Percentiles rank a stretch among this genome's conserved stretches.
Evolutionary conservation across 2,329 filamentous ascomycete species (phyloP).

Genomic region (Capronia epimyces): DNA sequence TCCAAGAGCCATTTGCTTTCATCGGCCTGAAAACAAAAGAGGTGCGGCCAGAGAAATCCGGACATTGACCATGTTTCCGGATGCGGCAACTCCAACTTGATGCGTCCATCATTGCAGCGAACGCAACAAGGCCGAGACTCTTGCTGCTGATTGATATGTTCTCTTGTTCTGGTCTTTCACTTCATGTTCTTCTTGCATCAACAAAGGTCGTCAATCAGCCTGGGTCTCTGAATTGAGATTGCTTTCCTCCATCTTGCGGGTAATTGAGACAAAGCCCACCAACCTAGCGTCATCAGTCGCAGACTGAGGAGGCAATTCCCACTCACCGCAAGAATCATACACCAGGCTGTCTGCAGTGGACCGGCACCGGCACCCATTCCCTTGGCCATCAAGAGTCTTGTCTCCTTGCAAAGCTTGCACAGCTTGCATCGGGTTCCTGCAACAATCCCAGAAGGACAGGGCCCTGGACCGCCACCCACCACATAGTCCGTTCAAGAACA

Average conservation of each 20-base stretch:
- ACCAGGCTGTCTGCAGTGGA: slow-evolving; percentile 16
- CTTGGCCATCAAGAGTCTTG: slow-evolving; percentile 2
- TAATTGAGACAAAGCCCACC: slow-evolving; percentile 25
- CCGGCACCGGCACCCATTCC: slow-evolving; percentile 11
- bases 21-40: slow-evolving; percentile 20
- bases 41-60: slow-evolving; percentile 10
- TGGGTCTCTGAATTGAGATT: slow-evolving; percentile 20
- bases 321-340: slow-evolving; percentile 20
- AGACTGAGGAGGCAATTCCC: slow-evolving; percentile 3
- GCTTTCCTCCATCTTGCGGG: slow-evolving; percentile 13
- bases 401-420: neutral
- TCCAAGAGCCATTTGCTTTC: slow-evolving; percentile 11
- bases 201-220: slow-evolving; percentile 22
- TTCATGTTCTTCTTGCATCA: slow-evolving; percentile 19
- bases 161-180: slow-evolving; percentile 18
- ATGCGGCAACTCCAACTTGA: slow-evolving; percentile 18
- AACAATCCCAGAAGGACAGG: slow-evolving; percentile 17
- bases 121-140: slow-evolving; percentile 15
- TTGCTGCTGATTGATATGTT: slow-evolving; percentile 21
- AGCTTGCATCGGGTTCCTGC: slow-evolving; percentile 20
- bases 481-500: slow-evolving; percentile 18
- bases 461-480: slow-evolving; percentile 7
- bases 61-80: slow-evolving; percentile 12
- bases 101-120: slow-evolving; percentile 12
- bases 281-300: slow-evolving; percentile 15